A percentile compares a stretch with the other conserved stretches of the same genome.
These are phyloP conservation scores for Didymella exigua DNA, from an alignment of 2,329 filamentous ascomycete species.

Conservation along the genomic window DNA sequence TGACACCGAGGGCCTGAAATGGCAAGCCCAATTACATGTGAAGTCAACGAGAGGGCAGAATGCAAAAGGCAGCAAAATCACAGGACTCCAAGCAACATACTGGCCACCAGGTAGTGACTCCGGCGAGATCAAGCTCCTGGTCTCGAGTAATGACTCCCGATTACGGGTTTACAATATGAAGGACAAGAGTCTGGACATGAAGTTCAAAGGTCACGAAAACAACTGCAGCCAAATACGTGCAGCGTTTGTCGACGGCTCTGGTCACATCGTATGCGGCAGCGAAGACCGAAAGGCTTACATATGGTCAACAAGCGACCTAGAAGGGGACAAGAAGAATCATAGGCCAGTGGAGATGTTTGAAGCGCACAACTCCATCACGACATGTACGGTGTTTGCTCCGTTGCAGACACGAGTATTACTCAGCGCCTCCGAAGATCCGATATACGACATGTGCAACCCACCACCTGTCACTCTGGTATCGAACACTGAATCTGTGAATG, in stretches of 20 bases:
- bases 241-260: constrained; percentile 82
- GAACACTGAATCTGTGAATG: constrained; percentile 66
- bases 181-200: constrained; percentile 83
- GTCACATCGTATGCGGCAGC: constrained; percentile 88
- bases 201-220: constrained; percentile 92
- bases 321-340: constrained; percentile 75
- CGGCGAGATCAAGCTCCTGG: constrained; percentile 78
- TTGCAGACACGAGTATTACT: constrained; percentile 77
- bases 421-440: constrained; percentile 80
- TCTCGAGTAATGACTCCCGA: constrained; percentile 94
- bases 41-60: constrained; percentile 90
- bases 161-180: constrained; percentile 87
- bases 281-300: constrained; percentile 91
- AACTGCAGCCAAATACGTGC: constrained; percentile 88
- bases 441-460: constrained; percentile 97
- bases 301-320: constrained; percentile 72
- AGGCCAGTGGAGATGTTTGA: constrained; percentile 87
- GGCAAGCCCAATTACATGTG: constrained; percentile 87
- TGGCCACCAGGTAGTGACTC: constrained; percentile 63
- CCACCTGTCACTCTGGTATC: constrained; percentile 84
- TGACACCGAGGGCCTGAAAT: constrained; percentile 87
- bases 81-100: constrained; percentile 79
- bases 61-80: constrained; percentile 96
- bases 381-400: constrained; percentile 85
- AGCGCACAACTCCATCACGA: constrained; percentile 86